Percentiles rank a stretch among this genome's conserved stretches.
Conservation (phyloP, 2,329 filamentous ascomycete genomes). For the Lecanicillium sp. region DNA sequence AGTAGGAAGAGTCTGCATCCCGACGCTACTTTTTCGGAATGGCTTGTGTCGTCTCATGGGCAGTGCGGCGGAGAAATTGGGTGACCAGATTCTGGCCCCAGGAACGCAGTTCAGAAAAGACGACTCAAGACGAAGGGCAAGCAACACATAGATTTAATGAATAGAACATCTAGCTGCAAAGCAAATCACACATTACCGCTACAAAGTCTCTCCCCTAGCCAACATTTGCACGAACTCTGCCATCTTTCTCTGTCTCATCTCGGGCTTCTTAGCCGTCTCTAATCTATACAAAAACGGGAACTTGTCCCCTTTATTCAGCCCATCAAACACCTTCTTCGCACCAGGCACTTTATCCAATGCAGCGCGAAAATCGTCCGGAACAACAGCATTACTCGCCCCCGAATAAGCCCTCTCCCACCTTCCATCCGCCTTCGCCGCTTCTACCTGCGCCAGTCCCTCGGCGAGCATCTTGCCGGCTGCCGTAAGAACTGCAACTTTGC, state of each 20-base stretch:
- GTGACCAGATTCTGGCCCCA: too few relatives aligned
- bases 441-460: conserved; percentile 39
- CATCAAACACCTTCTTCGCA: conserved; percentile 26
- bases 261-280: conserved; percentile 29
- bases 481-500: conserved; percentile 36
- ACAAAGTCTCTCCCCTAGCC: conserved; percentile 22
- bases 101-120: too few relatives aligned
- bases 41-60: too few relatives aligned
- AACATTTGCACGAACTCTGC: conserved; percentile 31
- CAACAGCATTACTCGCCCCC: conserved; percentile 34
- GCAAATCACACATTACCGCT: not conserved
- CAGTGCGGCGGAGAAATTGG: too few relatives aligned
- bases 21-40: not conserved
- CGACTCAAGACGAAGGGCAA: too few relatives aligned
- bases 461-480: conserved; percentile 38
- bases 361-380: conserved; percentile 39
- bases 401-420: conserved; percentile 51
- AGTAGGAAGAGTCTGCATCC: conserved; percentile 2
- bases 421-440: conserved; percentile 47
- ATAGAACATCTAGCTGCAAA: too few relatives aligned
- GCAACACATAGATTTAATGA: too few relatives aligned
- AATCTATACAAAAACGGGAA: conserved; percentile 38
- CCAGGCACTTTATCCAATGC: conserved; percentile 25
- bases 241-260: conserved; percentile 29
- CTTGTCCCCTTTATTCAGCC: conserved; percentile 33